Percentiles rank a stretch among this genome's conserved stretches.
These are phyloP conservation scores for Vitis amurensis DNA, from an alignment of 164 flowering plant species.

Conservation along the genomic window DNA sequence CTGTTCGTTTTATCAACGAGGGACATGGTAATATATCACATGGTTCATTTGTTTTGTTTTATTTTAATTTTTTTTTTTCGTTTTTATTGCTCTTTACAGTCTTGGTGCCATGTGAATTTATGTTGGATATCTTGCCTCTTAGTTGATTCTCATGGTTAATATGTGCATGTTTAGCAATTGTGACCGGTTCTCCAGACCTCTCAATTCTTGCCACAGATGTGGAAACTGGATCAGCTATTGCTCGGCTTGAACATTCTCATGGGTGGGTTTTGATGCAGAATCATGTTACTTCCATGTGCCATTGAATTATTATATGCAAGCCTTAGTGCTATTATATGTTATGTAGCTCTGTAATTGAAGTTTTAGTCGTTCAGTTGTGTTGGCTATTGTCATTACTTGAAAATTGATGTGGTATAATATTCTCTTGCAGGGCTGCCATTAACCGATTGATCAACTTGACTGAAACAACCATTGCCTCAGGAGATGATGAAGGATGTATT, in stretches of 20 bases:
- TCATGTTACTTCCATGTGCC: background rate
- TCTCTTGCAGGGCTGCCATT: slow-evolving; percentile 62
- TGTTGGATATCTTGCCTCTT: background rate
- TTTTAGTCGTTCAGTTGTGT: background rate
- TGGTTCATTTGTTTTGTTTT: background rate
- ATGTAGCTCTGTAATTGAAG: background rate
- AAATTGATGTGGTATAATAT: background rate
- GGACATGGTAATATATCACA: slow-evolving; percentile 57
- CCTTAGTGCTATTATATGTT: background rate
- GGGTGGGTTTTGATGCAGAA: slow-evolving; percentile 38
- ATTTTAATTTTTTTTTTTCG: background rate
- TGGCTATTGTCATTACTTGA: background rate
- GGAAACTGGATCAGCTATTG: slow-evolving; percentile 70
- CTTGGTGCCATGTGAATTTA: background rate
- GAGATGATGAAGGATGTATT: slow-evolving; percentile 87
- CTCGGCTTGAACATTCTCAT: slow-evolving; percentile 78
- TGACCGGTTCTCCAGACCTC: slow-evolving; percentile 76
- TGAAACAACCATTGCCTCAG: slow-evolving; percentile 83
- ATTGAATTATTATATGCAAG: background rate
- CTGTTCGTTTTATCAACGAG: slow-evolving; percentile 67
- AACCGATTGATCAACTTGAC: slow-evolving; percentile 69
- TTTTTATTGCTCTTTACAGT: background rate
- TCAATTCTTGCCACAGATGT: slow-evolving; percentile 83
- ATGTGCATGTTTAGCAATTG: slow-evolving; percentile 44
- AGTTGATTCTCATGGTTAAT: background rate